Evolutionary conservation across 495 filamentous ascomycete species (phyloP).

Genomic region (Penicillium nucicola): DNA sequence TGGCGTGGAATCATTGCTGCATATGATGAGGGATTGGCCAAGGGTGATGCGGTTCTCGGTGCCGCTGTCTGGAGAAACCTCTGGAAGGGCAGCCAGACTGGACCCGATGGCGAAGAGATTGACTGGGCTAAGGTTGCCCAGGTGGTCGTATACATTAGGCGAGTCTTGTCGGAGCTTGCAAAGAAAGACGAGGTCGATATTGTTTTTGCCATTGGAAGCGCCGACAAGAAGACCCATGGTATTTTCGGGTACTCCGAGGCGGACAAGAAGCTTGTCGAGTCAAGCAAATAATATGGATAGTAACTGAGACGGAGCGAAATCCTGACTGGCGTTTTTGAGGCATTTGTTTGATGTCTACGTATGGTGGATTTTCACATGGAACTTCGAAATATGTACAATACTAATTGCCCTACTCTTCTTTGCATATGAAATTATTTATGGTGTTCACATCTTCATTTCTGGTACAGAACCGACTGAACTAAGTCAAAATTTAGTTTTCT

Average conservation of each 20-base stretch:
- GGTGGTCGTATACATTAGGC: constrained; percentile 77
- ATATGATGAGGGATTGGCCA: constrained; percentile 83
- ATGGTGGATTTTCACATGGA: constrained; percentile 1
- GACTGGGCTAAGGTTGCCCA: constrained; percentile 68
- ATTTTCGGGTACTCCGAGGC: constrained; percentile 36
- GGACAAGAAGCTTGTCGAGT: constrained; percentile 35
- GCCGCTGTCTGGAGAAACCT: constrained; percentile 92
- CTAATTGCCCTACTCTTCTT: constrained; percentile 5
- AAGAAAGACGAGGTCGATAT: constrained; percentile 57
- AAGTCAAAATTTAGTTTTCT: constrained; percentile 10
- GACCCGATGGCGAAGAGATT: constrained; percentile 49
- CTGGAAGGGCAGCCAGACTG: constrained; percentile 61
- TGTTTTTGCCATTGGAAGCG: constrained; percentile 30
- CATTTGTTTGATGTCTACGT: background rate
- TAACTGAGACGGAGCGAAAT: background rate
- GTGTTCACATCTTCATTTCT: constrained; percentile 2
- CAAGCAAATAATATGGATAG: constrained; percentile 15
- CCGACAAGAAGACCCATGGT: constrained; percentile 13
- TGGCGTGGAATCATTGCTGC: constrained; percentile 81
- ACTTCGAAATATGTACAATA: constrained; percentile 22
- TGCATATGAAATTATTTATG: background rate
- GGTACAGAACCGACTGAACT: background rate
- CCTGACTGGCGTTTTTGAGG: background rate
- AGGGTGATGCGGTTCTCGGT: constrained; percentile 81
- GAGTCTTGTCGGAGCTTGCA: constrained; percentile 60